Percentiles rank a stretch among this genome's conserved stretches.
Conservation (phyloP, 2,329 filamentous ascomycete species). For the Harringtonia aguacate region DNA sequence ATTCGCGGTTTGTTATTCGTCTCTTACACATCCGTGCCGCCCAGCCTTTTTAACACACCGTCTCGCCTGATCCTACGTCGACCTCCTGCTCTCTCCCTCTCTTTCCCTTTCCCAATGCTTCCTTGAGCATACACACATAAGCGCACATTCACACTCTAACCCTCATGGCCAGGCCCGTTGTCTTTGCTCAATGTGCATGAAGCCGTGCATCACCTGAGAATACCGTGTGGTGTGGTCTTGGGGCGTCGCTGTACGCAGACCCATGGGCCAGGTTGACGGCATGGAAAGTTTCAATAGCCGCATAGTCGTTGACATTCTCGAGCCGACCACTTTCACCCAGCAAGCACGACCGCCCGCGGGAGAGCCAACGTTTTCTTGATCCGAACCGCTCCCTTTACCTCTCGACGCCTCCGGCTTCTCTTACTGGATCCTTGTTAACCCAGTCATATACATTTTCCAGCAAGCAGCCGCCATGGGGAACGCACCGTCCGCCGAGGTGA, state of each 20-base stretch:
- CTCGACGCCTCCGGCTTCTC: constrained; percentile 1
- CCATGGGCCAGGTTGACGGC: constrained; percentile 21
- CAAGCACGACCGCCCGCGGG: neutral
- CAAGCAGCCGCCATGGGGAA: constrained; percentile 35
- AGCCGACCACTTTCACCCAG: neutral
- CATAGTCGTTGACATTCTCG: constrained; percentile 22
- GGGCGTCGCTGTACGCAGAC: constrained; percentile 12
- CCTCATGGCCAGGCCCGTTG: too few relatives aligned
- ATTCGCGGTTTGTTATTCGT: too few relatives aligned
- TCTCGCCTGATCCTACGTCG: too few relatives aligned
- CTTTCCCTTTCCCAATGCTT: too few relatives aligned
- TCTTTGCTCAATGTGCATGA: constrained; percentile 19
- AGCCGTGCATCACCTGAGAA: constrained; percentile 13
- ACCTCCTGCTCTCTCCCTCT: too few relatives aligned
- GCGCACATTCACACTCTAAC: too few relatives aligned
- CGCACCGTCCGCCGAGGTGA: constrained; percentile 33
- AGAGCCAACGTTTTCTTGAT: neutral
- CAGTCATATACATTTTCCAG: too few relatives aligned
- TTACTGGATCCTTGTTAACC: too few relatives aligned
- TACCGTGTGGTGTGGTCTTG: constrained; percentile 1
- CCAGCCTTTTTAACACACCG: too few relatives aligned
- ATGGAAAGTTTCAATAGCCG: constrained; percentile 28
- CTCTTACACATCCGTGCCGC: too few relatives aligned
- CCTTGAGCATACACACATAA: too few relatives aligned
- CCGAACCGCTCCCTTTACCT: too few relatives aligned